Conservation (phyloP, 139 green algal genomes). For the Eudorina sp. region DNA sequence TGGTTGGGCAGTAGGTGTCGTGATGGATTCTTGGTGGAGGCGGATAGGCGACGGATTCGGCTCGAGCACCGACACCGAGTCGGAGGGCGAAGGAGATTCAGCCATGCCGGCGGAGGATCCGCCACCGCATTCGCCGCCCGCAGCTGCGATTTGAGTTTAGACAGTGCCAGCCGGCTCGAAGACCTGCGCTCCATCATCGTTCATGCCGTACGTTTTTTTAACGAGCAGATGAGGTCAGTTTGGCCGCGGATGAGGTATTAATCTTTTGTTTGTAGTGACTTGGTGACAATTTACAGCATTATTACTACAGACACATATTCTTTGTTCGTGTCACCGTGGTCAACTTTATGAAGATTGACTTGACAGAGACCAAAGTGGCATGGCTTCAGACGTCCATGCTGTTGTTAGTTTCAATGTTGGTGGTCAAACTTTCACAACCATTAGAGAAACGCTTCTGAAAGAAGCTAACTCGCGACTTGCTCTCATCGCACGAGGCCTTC, state of each 20-base stretch:
- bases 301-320: not conserved
- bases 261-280: not conserved
- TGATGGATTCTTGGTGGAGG: conserved; percentile 38
- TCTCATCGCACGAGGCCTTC: not conserved
- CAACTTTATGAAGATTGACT: conserved; percentile 18
- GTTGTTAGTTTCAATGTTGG: conserved; percentile 37
- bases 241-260: not conserved
- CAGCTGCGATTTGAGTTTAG: no score
- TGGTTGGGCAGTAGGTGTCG: not conserved
- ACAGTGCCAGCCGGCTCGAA: no score
- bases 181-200: no score
- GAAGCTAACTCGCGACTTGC: conserved; percentile 18
- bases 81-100: not conserved
- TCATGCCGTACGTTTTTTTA: not conserved
- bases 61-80: not conserved
- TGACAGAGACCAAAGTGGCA: not conserved
- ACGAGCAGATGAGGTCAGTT: not conserved
- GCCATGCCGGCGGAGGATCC: not conserved
- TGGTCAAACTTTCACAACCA: conserved; percentile 7
- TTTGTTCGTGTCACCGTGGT: not conserved
- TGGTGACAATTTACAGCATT: not conserved
- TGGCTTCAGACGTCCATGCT: not conserved
- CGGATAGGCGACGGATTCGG: not conserved
- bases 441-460: conserved; percentile 19
- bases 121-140: not conserved